A percentile compares a stretch with the other conserved stretches of the same genome.
phyloP scores from a whole-genome alignment of 305 asterid genomes.

The Fraxinus sp. region DNA sequence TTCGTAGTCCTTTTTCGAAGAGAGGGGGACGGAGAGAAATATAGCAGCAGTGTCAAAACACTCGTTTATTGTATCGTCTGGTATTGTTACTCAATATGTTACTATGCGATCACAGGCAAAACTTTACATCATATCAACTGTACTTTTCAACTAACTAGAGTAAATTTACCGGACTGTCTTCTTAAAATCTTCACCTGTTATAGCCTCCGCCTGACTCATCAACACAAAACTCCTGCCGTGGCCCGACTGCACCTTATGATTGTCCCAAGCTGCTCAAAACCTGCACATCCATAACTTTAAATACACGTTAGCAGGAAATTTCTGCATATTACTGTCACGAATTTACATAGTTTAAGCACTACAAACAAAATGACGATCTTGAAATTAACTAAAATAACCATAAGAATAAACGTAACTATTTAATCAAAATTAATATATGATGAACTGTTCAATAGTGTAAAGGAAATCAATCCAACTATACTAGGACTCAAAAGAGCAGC shows the following conservation, averaged over 20 bases:
- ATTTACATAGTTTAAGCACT: not conserved
- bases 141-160: not conserved
- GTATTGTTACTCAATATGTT: not conserved
- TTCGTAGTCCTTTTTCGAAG: not conserved
- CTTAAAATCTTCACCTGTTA: slow-evolving; percentile 20
- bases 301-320: slow-evolving; percentile 29
- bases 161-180: not conserved
- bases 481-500: slow-evolving; percentile 25
- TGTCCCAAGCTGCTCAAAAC: slow-evolving; percentile 13
- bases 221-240: not conserved
- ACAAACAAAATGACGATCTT: not conserved
- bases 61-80: not conserved
- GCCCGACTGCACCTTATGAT: not conserved
- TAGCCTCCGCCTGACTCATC: not conserved
- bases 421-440: slow-evolving; percentile 20
- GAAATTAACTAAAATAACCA: not conserved
- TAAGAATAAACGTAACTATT: not conserved
- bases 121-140: not conserved
- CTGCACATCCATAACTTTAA: slow-evolving; percentile 34
- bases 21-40: not conserved
- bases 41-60: not conserved
- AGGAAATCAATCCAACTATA: slow-evolving; percentile 29
- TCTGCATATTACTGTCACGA: slow-evolving; percentile 4
- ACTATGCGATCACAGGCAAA: not conserved
- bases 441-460: slow-evolving; percentile 25